These are phyloP conservation scores for Cryptosporidium baileyi DNA, from an alignment of 169 alveolate species.

Conservation along the genomic window DNA sequence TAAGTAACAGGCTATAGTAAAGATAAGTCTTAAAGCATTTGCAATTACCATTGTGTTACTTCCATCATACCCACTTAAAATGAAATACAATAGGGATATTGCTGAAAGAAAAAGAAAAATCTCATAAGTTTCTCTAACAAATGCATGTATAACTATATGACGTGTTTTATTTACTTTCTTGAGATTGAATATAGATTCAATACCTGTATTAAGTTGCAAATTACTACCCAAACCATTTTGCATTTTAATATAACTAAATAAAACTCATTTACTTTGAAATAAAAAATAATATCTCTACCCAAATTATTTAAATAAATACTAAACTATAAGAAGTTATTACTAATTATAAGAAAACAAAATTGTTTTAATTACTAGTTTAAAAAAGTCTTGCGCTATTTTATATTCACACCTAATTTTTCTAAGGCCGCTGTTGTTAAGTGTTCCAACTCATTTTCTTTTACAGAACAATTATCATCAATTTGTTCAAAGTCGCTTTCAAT, in stretches of 20 bases:
- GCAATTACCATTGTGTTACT: constrained; percentile 57
- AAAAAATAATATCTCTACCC: neutral
- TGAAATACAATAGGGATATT: constrained; percentile 38
- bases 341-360: neutral
- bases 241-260: neutral
- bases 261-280: neutral
- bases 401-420: constrained; percentile 44
- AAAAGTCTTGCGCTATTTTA: constrained; percentile 35
- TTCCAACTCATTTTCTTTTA: neutral
- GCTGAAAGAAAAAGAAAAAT: constrained; percentile 47
- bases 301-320: neutral
- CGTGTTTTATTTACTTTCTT: constrained; percentile 23
- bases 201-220: neutral
- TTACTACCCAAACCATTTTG: constrained; percentile 27
- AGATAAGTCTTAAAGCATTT: constrained; percentile 41
- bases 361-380: too few species aligned
- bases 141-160: constrained; percentile 53
- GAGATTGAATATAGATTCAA: constrained; percentile 16
- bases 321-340: neutral
- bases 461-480: neutral
- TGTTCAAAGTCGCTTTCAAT: neutral
- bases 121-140: constrained; percentile 55
- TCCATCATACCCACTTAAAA: constrained; percentile 68
- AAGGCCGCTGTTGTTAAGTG: constrained; percentile 57
- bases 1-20: constrained; percentile 66